phyloP scores from a whole-genome alignment of 768 basidiomycete species.

The Daedalea quercina region DNA sequence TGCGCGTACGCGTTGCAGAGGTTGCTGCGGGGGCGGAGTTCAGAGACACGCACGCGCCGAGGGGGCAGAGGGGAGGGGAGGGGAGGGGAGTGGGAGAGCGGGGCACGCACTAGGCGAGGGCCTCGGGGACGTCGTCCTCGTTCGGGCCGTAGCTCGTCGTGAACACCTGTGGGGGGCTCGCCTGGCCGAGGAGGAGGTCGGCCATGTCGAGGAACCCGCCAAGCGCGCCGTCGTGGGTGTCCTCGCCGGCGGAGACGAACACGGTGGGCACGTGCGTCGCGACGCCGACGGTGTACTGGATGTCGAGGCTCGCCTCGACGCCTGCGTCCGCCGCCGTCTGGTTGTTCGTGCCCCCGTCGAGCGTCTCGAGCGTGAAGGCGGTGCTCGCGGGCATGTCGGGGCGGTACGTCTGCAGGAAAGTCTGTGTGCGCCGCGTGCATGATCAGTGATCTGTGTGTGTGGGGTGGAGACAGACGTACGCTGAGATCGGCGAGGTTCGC shows the following conservation, averaged over 20 bases:
- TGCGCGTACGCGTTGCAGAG: constrained; percentile 30
- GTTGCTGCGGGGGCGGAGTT: constrained; percentile 9
- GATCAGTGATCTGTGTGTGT: constrained; percentile 19
- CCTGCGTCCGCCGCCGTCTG: constrained; percentile 20
- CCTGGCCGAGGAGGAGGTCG: constrained; percentile 19
- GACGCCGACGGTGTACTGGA: constrained; percentile 31
- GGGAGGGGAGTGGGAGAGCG: not conserved
- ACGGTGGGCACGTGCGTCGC: constrained; percentile 23
- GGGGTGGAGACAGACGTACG: constrained; percentile 6
- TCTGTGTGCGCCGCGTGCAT: constrained; percentile 28
- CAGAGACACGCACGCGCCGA: too few species aligned
- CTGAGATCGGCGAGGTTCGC: constrained; percentile 23
- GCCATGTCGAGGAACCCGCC: constrained; percentile 27
- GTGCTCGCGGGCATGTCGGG: constrained; percentile 17
- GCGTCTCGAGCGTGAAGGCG: constrained; percentile 17
- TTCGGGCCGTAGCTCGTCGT: constrained; percentile 29
- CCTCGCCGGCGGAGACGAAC: constrained; percentile 28
- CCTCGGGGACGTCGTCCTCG: constrained; percentile 18
- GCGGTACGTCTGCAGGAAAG: constrained; percentile 19
- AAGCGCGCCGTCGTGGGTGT: constrained; percentile 21
- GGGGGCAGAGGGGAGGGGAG: not conserved
- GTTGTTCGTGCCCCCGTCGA: constrained; percentile 24
- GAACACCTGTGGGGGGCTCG: constrained; percentile 22
- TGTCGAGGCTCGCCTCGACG: constrained; percentile 29
- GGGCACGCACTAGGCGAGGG: constrained; percentile 20